A percentile compares a stretch with the other conserved stretches of the same genome.
Evolutionary conservation across 441 rosid species (phyloP).

Genomic region (Populus trichocarpa): DNA sequence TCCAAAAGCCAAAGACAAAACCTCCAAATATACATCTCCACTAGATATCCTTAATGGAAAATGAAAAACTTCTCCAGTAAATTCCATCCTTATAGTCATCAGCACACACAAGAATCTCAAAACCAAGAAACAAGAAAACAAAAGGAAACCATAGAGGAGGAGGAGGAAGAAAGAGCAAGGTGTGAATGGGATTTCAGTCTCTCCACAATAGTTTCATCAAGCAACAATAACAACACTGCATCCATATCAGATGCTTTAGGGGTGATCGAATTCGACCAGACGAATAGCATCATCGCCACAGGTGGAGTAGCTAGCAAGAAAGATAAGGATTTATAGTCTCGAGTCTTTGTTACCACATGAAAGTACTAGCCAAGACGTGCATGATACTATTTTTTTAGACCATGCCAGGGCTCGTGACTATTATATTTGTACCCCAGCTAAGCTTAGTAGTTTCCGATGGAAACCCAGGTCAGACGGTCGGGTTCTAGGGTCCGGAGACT

Average conservation of each 20-base stretch:
- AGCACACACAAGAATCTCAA: not conserved
- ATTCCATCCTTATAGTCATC: constrained; percentile 3
- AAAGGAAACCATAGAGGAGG: constrained; percentile 12
- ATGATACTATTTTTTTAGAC: constrained; percentile 24
- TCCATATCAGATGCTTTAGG: constrained; percentile 63
- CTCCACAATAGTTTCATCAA: constrained; percentile 45
- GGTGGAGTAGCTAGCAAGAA: constrained; percentile 92
- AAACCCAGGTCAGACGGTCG: constrained; percentile 52
- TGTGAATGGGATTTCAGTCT: constrained; percentile 73
- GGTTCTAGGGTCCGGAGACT: constrained; percentile 77
- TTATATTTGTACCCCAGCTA: constrained; percentile 78
- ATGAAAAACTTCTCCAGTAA: constrained; percentile 31
- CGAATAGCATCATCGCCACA: constrained; percentile 53
- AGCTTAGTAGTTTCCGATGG: constrained; percentile 80
- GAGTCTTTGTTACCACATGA: constrained; percentile 31
- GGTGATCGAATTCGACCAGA: constrained; percentile 67
- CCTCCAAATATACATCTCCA: constrained; percentile 11
- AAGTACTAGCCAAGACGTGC: not conserved
- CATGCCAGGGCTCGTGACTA: constrained; percentile 49
- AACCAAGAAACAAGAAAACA: constrained; percentile 1
- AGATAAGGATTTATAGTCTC: constrained; percentile 57
- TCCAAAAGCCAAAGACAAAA: constrained; percentile 20
- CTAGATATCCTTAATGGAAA: constrained; percentile 35
- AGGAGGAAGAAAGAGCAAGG: constrained; percentile 22
- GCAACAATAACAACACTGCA: not conserved